Base-by-base conservation (phyloP, 768 basidiomycete genomes). In the Trametes maxima region DNA sequence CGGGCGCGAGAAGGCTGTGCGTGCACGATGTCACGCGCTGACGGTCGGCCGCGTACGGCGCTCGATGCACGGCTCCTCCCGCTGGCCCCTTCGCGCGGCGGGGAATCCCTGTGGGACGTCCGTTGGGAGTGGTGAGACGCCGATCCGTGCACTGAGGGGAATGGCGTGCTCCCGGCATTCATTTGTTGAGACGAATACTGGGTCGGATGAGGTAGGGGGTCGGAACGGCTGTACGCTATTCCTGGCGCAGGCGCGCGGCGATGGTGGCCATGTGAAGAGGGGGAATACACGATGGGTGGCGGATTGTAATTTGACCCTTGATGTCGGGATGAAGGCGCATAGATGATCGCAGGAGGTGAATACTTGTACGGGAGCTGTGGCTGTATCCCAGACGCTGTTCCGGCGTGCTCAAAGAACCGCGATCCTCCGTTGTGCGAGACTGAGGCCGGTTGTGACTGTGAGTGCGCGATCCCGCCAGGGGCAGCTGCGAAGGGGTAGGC, bases 161-260 rank as follows among this genome's bases (percentile, higher is more conserved):
- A 79, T 3, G 80, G 78, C 1, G 78, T 73, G 16, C 73, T 72
- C 24, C 75, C 78, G 42, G 78, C 76, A 48, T 75, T 35, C 6
- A 42, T 35, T 21, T 57, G 54, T 13, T 40, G 77, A 78, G 59
- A 79, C 78, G 37, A 72, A 68, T 66, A 73, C 37, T 69, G 14
- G 66, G 68, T 63, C 64, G 71, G 57, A 68, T 72, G 74, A 36
- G 73, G 80, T 22, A 77, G 72, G 7, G 86, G 85, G 19, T 83
- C 82, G n/a, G 88, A 88, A 54, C 87, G 85, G 57, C 87, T 88
- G 69, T 88, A 84, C 3, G 83, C 82, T 76, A 89, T 83, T 3
- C 85, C 85, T 56, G 86, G 82, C 0, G 86, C 63, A 5, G 66
- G 57, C 8, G 56, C 53, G 51, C 62, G 70, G 36, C 59, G 49